Evolutionary conservation across 129 eudicot genomes (phyloP).

Genomic region (Flaveria sonorensis): DNA sequence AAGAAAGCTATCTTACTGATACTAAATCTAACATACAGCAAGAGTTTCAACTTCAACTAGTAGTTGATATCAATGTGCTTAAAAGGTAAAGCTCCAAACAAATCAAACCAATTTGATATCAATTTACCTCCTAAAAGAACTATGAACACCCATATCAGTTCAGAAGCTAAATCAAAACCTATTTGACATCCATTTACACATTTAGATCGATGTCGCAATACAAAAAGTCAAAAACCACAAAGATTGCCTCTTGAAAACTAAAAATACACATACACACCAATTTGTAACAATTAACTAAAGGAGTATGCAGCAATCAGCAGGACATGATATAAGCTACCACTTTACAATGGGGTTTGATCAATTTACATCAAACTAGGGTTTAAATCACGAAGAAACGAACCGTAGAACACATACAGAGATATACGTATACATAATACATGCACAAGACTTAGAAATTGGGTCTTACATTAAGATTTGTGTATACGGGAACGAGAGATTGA

Average conservation of each 20-base stretch:
- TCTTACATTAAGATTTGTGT: neutral
- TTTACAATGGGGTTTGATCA: neutral
- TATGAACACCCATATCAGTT: neutral
- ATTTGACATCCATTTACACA: neutral
- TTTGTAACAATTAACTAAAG: neutral
- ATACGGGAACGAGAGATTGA: neutral
- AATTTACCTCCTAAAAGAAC: neutral
- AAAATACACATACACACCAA: too few species aligned
- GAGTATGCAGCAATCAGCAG: neutral
- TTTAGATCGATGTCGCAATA: too few species aligned
- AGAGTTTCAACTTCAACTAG: neutral
- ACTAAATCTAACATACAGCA: too few species aligned
- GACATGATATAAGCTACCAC: neutral
- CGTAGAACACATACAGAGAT: neutral
- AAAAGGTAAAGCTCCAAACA: neutral
- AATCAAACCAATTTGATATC: neutral
- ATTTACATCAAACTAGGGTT: constrained; percentile 12
- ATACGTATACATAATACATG: neutral
- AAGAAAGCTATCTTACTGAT: too few species aligned
- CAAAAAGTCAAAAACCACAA: too few species aligned
- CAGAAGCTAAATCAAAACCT: neutral
- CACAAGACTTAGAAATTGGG: neutral
- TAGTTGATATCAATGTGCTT: neutral
- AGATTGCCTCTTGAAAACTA: too few species aligned
- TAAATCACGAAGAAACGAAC: neutral